Conservation (phyloP, 257 asterid genomes). For the Verbena officinalis region DNA sequence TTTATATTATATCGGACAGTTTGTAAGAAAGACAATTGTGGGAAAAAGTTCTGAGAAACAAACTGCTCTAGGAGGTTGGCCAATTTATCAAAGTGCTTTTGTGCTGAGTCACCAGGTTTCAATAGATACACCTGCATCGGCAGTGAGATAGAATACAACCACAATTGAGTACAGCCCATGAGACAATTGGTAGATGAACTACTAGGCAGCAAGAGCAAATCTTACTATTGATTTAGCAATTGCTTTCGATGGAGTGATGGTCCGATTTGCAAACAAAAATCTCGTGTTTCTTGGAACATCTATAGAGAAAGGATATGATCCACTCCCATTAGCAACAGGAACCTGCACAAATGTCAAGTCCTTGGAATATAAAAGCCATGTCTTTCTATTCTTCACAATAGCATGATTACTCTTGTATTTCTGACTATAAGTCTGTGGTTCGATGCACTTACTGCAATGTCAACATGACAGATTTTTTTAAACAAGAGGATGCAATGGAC, state of each 20-base stretch:
- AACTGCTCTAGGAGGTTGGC: constrained; percentile 98
- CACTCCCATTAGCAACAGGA: constrained; percentile 97
- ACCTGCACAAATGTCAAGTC: constrained; percentile 60
- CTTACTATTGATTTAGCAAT: constrained; percentile 97
- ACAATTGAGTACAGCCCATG: constrained; percentile 16
- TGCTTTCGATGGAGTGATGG: constrained; percentile 79
- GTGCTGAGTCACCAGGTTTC: constrained; percentile 89
- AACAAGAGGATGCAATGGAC: background rate
- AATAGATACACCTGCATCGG: constrained; percentile 83
- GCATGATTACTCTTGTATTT: constrained; percentile 28
- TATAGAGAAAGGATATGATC: constrained; percentile 81
- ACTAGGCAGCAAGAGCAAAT: constrained; percentile 29
- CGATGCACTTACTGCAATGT: constrained; percentile 20
- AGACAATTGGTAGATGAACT: constrained; percentile 24
- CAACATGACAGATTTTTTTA: constrained; percentile 15
- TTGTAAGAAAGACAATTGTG: constrained; percentile 10
- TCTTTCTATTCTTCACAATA: constrained; percentile 15
- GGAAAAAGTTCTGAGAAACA: constrained; percentile 43
- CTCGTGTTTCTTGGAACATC: constrained; percentile 92
- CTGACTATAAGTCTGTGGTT: constrained; percentile 11
- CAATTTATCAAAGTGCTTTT: constrained; percentile 75
- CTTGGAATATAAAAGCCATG: constrained; percentile 18
- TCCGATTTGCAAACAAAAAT: constrained; percentile 81
- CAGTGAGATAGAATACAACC: constrained; percentile 34
- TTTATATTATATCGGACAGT: constrained; percentile 8